Evolutionary conservation across 1,284 basidiomycete genomes (phyloP), one percentile per base, ranked within the genome.

Genomic region (Cutaneotrichosporon sp.): DNA sequence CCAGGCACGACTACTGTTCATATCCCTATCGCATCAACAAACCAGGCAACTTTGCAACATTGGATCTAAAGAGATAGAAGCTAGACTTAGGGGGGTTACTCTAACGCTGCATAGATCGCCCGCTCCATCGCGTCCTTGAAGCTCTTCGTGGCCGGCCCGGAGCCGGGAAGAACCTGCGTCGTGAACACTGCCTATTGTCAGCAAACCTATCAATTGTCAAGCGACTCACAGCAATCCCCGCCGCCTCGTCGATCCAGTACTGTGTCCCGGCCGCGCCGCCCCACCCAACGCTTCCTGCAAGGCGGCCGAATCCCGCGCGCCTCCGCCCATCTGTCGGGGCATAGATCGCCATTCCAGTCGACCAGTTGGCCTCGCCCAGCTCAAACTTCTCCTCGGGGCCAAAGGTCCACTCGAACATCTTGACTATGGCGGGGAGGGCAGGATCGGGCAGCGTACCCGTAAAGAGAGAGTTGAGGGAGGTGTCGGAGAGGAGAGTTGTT

Each of bases 281-380:
- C 73, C 74, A 77, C 4, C 72, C 72, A 0, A 68, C 70, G 34
- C 69, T 72, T 0, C 76, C 73, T 1, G 61, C 60, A 18, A 58
- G 42, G 21, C 74, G 56, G 5, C 74, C 76, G 22, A 49, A 68
- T 0, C 68, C 69, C 4, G 64, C 65, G n/a, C 65, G 42, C 16
- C 60, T 47, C 7, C 63, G 40, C 2, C 68, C 68, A 32, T 69
- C 68, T 4, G 58, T 58, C 8, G 68, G 68, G 4, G 58, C 47
- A 40, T 66, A 77, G 2, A 77, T 11, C 5, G 61, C 63, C 65
- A 73, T 68, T 6, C 61, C 76, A 4, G 73, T 75, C 4, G 69
- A 63, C 76, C 76, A 77, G 62, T 76, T 69, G 6, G 69, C 63
- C n/a, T 77, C 74, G 8, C 69, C 72, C 10, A 50, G 36, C n/a